Evolutionary conservation across 306 rosid genomes (phyloP).

Genomic region (Prunus mira): DNA sequence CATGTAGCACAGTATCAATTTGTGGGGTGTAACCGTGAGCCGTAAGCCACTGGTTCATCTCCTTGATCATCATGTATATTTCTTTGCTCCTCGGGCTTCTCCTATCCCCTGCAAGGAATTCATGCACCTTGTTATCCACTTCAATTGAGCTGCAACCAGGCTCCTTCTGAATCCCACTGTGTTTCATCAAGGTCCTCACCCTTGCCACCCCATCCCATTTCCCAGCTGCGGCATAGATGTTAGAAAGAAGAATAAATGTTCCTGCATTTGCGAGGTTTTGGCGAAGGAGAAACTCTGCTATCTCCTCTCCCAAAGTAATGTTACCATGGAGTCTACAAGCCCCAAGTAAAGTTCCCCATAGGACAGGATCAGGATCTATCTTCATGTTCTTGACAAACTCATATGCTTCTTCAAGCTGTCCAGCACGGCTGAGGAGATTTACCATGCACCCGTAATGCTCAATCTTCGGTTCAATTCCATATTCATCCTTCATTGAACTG

Average conservation of each 20-base stretch:
- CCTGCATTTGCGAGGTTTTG: slow-evolving; percentile 65
- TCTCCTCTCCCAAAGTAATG: slow-evolving; percentile 58
- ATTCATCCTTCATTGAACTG: slow-evolving; percentile 50
- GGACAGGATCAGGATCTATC: slow-evolving; percentile 60
- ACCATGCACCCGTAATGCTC: slow-evolving; percentile 85
- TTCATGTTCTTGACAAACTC: slow-evolving; percentile 59
- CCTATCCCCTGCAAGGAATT: slow-evolving; percentile 74
- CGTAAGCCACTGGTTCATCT: slow-evolving; percentile 63
- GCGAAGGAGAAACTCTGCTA: slow-evolving; percentile 59
- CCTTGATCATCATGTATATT: slow-evolving; percentile 57
- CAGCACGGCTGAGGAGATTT: slow-evolving; percentile 79
- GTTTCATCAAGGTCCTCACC: slow-evolving; percentile 70
- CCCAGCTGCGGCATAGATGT: slow-evolving; percentile 65
- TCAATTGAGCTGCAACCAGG: slow-evolving; percentile 87
- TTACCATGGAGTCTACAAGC: slow-evolving; percentile 70
- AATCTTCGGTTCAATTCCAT: slow-evolving; percentile 51
- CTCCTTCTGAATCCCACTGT: slow-evolving; percentile 65
- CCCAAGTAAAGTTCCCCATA: slow-evolving; percentile 86
- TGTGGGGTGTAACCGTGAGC: slow-evolving; percentile 58
- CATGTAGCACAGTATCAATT: slow-evolving; percentile 61
- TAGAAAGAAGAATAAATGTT: slow-evolving; percentile 75
- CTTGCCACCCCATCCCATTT: slow-evolving; percentile 77
- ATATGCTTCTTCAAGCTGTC: slow-evolving; percentile 62
- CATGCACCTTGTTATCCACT: slow-evolving; percentile 61
- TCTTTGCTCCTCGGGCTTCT: slow-evolving; percentile 60